Base-by-base conservation (phyloP, 2,329 filamentous ascomycete species). In the Colletotrichum phormii region DNA sequence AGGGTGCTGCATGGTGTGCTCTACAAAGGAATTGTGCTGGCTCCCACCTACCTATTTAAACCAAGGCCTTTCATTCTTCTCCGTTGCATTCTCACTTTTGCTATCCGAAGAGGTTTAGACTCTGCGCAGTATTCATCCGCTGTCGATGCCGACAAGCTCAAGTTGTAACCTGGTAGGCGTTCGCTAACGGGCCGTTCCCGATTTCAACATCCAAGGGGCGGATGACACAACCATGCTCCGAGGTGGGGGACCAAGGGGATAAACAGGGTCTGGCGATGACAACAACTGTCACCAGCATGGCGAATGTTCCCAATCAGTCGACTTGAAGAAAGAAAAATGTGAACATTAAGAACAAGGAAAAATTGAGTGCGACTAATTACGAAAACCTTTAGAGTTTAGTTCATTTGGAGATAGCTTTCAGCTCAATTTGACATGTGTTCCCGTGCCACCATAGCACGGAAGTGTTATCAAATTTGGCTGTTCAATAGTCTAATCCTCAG, bases 161-260 rank as follows among this genome's bases (percentile, higher is more conserved):
- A 13, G 3, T 67, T 15, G 15, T 46, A 22, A 42, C 33, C 37
- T 29, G n/a, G 15, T 13, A 18, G 18, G 18, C 18, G 42, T 22
- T 31, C n/a, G 22, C 31, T 70, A 5, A 33, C 63, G 68, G 68
- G 57, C 68, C 63, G 58, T 37, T 62, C 31, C 4, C 24, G 68
- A 67, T 71, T 57, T 67, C 57, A 61, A 67, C 63, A 71, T 71
- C 35, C 35, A 35, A 67, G 64, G 68, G 68, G 63, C 22, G 11
- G 37, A 67, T 67, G 64, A 58, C 60, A 71, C 57, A 67, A 67
- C 66, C 57, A 49, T 24, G 15, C 15, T 15, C 46, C 18, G 37
- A 58, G 35, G 49, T 53, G 64, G 51, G 49, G 49, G 31, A 33
- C 18, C 49, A 18, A 57, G 24, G 24, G 22, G 46, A 37, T 5